Evolutionary conservation across 768 basidiomycete genomes (phyloP).

Genomic region (Hirschioporus abietinus): DNA sequence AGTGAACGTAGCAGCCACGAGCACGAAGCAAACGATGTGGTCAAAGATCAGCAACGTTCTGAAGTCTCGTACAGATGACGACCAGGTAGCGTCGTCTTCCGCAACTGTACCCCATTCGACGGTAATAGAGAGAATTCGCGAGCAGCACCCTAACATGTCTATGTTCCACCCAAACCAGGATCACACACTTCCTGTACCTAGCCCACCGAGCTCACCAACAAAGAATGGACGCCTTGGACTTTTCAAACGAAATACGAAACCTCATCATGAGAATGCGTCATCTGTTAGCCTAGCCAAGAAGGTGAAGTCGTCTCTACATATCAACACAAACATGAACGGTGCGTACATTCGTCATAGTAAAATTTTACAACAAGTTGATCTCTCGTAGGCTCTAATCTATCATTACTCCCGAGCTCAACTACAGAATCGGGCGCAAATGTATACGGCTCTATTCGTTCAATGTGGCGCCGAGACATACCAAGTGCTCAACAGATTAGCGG

Average conservation of each 20-base stretch:
- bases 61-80: constrained; percentile 30
- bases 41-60: constrained; percentile 55
- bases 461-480: not conserved
- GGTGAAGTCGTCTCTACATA: constrained; percentile 37
- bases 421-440: constrained; percentile 18
- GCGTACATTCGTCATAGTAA: constrained; percentile 23
- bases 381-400: constrained; percentile 18
- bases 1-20: not conserved
- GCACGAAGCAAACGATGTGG: constrained; percentile 40
- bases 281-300: constrained; percentile 43
- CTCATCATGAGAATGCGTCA: constrained; percentile 34
- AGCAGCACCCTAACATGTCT: constrained; percentile 60
- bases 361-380: constrained; percentile 11
- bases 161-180: constrained; percentile 35
- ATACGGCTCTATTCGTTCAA: not conserved
- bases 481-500: not conserved
- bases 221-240: constrained; percentile 40
- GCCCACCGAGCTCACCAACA: constrained; percentile 47
- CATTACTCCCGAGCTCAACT: constrained; percentile 23
- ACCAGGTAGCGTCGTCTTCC: constrained; percentile 1
- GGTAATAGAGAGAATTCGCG: constrained; percentile 48
- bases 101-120: constrained; percentile 14
- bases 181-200: constrained; percentile 26
- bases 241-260: constrained; percentile 50
- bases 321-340: constrained; percentile 24